Percentiles rank a stretch among this genome's conserved stretches.
Evolutionary conservation across 2,329 filamentous ascomycete species (phyloP).

Genomic region (Penicillium nordicum): DNA sequence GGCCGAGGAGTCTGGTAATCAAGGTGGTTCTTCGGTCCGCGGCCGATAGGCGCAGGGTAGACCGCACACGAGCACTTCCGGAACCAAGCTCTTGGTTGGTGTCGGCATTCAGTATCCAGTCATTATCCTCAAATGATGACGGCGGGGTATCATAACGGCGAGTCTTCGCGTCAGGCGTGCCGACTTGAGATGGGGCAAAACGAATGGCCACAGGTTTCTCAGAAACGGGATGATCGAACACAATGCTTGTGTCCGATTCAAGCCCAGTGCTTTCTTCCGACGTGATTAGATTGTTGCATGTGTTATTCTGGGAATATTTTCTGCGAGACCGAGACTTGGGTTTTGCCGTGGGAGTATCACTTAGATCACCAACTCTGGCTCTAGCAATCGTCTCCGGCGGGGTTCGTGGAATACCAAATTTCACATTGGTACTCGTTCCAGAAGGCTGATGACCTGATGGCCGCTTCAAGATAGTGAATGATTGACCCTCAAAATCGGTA

Average conservation of each 20-base stretch:
- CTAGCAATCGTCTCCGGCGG: background rate
- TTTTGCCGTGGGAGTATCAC: slow-evolving; percentile 3
- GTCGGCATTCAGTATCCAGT: slow-evolving; percentile 17
- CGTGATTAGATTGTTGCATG: slow-evolving; percentile 13
- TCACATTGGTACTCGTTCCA: background rate
- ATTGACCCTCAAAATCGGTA: background rate
- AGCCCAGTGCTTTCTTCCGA: slow-evolving; percentile 28
- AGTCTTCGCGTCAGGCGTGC: slow-evolving; percentile 13
- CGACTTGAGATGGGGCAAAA: slow-evolving; percentile 30
- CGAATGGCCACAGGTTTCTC: slow-evolving; percentile 16
- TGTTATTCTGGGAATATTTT: background rate
- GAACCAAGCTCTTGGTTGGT: slow-evolving; percentile 13
- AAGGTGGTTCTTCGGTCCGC: slow-evolving; percentile 31
- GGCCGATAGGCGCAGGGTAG: slow-evolving; percentile 25
- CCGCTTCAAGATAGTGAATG: slow-evolving; percentile 9
- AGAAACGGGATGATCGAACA: slow-evolving; percentile 31
- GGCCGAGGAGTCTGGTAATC: slow-evolving; percentile 31
- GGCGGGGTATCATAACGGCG: slow-evolving; percentile 30
- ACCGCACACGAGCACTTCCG: slow-evolving; percentile 17
- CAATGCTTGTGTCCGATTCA: slow-evolving; percentile 31
- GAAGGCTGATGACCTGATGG: background rate
- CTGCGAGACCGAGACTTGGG: slow-evolving; percentile 1
- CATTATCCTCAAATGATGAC: slow-evolving; percentile 35
- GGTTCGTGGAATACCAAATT: background rate
- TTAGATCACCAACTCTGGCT: background rate